A percentile compares a stretch with the other conserved stretches of the same genome.
Conservation (phyloP, 2,329 filamentous ascomycete species). For the Helotiales sp. region DNA sequence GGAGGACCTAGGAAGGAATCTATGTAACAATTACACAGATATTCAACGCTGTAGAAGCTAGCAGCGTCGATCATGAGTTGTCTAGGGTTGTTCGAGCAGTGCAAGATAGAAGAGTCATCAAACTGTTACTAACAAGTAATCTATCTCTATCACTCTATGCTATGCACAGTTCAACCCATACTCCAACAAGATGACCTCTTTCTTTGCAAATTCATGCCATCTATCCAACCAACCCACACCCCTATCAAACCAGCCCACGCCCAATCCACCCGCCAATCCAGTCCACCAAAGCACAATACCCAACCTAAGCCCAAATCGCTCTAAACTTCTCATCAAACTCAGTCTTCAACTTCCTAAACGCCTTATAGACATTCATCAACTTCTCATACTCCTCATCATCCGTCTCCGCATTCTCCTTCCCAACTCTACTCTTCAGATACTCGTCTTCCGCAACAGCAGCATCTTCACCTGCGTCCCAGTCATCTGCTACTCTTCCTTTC, state of each 20-base stretch:
- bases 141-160: neutral
- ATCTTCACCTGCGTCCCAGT: slow-evolving; percentile 46
- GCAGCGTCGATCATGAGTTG: too few relatives aligned
- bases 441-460: slow-evolving; percentile 40
- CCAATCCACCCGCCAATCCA: neutral
- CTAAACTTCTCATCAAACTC: slow-evolving; percentile 65
- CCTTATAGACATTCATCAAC: slow-evolving; percentile 56
- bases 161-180: neutral
- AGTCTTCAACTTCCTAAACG: slow-evolving; percentile 56
- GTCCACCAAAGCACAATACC: neutral
- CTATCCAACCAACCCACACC: neutral
- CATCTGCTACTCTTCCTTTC: slow-evolving; percentile 45
- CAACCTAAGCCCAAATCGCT: slow-evolving; percentile 31
- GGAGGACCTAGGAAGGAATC: too few relatives aligned
- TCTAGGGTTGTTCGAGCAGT: too few relatives aligned
- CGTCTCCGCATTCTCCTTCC: slow-evolving; percentile 32
- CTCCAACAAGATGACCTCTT: neutral
- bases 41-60: too few relatives aligned
- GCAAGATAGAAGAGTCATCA: too few relatives aligned
- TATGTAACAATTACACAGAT: too few relatives aligned
- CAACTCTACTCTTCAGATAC: slow-evolving; percentile 34
- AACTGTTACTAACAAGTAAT: too few relatives aligned
- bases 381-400: slow-evolving; percentile 43
- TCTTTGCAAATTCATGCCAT: neutral
- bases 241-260: neutral